Base-by-base conservation (phyloP, 257 asterid genomes). In the Thymus quinquecostatus region DNA sequence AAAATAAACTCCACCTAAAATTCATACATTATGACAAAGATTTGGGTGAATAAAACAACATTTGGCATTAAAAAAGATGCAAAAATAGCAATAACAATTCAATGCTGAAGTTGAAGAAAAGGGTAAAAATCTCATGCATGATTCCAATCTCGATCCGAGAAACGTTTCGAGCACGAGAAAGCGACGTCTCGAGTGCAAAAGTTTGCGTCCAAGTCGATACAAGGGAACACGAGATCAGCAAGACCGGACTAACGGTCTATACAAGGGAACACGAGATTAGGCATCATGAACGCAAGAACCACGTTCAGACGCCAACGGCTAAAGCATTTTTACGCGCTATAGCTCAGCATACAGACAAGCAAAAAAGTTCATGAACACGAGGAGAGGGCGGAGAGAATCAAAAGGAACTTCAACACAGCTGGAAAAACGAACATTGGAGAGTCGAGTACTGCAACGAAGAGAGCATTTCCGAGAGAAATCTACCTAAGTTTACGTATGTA, bases 381-480 rank as follows among this genome's bases (percentile, higher is more conserved):
- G 21, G 7, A 61, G 44, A 64, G 1, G 32, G 30, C 2, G 43
- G 41, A 50, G 6, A 34, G 8, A 44, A 44, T 44, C 48, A 30
- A 4, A 50, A 40, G 2, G 38, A 3, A 34, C 3, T 3, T 3
- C 5, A 36, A 3, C 40, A 36, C 40, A 36, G 40, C 5, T 3
- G 40, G 40, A 36, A 3, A 21, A 21, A 21, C 21, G 21, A 21
- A 21, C 21, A 21, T 6, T 36, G 5, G 41, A 2, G 6, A 4
- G 41, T 38, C 41, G 41, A 5, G 41, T 0, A 5, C 41, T 4
- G 41, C 41, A 38, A 38, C 41, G 41, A 34, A 51, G 68, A 78
- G 76, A 78, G 76, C 71, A 66, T 62, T 79, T 69, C 73, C 73
- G 64, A 75, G 77, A 79, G 76, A 78, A 60, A 53, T 44, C 71